These are phyloP conservation scores for Clohesyomyces aquaticus DNA, from an alignment of 495 filamentous ascomycete species.

Conservation along the genomic window DNA sequence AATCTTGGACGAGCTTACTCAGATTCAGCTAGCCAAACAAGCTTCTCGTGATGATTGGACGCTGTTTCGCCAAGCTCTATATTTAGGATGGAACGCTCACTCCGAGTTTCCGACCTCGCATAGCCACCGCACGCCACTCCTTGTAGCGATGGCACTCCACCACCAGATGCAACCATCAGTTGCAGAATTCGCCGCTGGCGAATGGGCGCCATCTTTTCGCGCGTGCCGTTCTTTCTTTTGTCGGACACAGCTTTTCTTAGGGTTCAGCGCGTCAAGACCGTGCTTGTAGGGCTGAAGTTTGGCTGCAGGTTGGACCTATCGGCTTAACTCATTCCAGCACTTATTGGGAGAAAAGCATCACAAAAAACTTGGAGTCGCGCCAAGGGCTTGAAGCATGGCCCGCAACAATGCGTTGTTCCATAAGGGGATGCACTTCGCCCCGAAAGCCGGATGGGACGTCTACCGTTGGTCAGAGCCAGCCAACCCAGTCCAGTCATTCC, in stretches of 20 bases:
- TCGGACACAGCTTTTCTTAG: not conserved
- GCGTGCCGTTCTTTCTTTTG: not conserved
- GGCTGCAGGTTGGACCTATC: conserved; percentile 5
- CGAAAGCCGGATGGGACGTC: not conserved
- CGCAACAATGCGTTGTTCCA: conserved; percentile 3
- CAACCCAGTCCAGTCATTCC: not conserved
- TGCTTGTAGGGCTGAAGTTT: not conserved
- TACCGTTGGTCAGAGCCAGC: not conserved
- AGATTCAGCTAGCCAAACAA: not conserved
- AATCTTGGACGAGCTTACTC: not conserved
- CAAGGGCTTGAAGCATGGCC: not conserved
- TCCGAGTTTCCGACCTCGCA: not conserved
- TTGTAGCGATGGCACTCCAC: not conserved
- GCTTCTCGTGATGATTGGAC: not conserved
- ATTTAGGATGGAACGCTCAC: not conserved
- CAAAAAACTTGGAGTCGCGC: not conserved
- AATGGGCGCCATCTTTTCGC: not conserved
- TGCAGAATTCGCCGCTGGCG: too few relatives aligned
- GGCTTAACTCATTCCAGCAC: conserved; percentile 9
- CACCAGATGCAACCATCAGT: not conserved
- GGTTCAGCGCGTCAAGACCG: not conserved
- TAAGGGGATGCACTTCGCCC: not conserved
- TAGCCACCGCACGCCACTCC: not conserved
- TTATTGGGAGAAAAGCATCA: conserved; percentile 15
- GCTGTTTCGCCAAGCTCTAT: not conserved